phyloP scores from a whole-genome alignment of 495 filamentous ascomycete genomes.

The Penicilliopsis zonata region DNA sequence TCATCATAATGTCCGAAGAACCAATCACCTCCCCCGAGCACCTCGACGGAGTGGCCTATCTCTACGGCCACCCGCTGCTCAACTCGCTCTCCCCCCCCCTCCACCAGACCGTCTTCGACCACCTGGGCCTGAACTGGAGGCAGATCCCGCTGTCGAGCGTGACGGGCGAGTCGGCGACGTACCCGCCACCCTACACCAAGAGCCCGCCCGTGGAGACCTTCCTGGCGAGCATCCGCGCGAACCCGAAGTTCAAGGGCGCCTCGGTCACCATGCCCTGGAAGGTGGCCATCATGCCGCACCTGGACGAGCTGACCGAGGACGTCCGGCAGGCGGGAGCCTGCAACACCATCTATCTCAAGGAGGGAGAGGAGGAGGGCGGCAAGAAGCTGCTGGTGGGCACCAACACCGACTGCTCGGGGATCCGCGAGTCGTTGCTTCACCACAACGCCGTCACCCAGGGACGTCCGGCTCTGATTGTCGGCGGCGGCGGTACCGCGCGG shows the following conservation, averaged over 20 bases:
- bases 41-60: slow-evolving; percentile 29
- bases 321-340: slow-evolving; percentile 55
- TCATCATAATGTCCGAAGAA: too few species aligned
- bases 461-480: slow-evolving; percentile 47
- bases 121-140: slow-evolving; percentile 45
- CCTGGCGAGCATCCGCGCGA: slow-evolving; percentile 30
- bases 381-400: slow-evolving; percentile 46
- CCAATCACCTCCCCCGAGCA: slow-evolving; percentile 23
- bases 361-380: slow-evolving; percentile 23
- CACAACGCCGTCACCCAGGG: slow-evolving; percentile 31
- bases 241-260: slow-evolving; percentile 47
- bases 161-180: slow-evolving; percentile 19
- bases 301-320: slow-evolving; percentile 58
- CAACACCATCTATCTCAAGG: slow-evolving; percentile 59
- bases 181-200: slow-evolving; percentile 24
- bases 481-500: slow-evolving; percentile 60
- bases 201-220: slow-evolving; percentile 36
- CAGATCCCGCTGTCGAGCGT: slow-evolving; percentile 40
- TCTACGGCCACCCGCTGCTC: slow-evolving; percentile 42
- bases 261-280: slow-evolving; percentile 71
- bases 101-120: slow-evolving; percentile 51
- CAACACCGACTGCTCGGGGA: slow-evolving; percentile 66
- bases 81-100: slow-evolving; percentile 63
- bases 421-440: slow-evolving; percentile 54
- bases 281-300: slow-evolving; percentile 52